These are phyloP conservation scores for Xylaria acuta DNA, from an alignment of 495 filamentous ascomycete genomes.

Conservation along the genomic window DNA sequence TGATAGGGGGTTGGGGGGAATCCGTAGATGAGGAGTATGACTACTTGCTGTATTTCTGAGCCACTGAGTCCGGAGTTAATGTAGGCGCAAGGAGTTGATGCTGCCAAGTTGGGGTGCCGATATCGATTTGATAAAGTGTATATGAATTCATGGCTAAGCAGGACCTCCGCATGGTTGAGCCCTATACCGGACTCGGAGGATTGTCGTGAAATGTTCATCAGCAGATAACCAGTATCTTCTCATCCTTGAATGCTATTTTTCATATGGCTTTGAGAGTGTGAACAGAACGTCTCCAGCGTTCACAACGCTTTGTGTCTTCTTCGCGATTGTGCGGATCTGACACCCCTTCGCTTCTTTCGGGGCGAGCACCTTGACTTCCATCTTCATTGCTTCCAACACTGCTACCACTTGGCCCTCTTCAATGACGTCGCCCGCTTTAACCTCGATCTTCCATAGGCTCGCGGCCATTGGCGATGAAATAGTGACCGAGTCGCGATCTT, in stretches of 20 bases:
- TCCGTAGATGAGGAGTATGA: neutral
- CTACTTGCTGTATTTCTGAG: neutral
- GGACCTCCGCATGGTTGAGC: neutral
- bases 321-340: neutral
- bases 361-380: conserved; percentile 53
- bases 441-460: conserved; percentile 64
- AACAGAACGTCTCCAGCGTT: neutral
- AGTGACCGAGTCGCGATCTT: conserved; percentile 38
- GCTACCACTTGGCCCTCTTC: conserved; percentile 43
- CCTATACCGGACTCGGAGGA: neutral
- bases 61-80: neutral
- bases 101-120: neutral
- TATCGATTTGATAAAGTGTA: no score
- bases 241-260: neutral
- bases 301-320: neutral
- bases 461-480: conserved; percentile 60
- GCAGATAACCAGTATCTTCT: neutral
- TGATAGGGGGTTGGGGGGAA: neutral
- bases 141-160: no score
- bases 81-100: neutral
- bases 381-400: conserved; percentile 62
- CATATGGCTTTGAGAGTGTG: neutral
- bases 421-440: conserved; percentile 50
- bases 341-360: conserved; percentile 28
- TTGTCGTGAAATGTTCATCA: neutral